phyloP scores from a whole-genome alignment of 768 basidiomycete species.

The Hygrophoropsis aurantiaca region DNA sequence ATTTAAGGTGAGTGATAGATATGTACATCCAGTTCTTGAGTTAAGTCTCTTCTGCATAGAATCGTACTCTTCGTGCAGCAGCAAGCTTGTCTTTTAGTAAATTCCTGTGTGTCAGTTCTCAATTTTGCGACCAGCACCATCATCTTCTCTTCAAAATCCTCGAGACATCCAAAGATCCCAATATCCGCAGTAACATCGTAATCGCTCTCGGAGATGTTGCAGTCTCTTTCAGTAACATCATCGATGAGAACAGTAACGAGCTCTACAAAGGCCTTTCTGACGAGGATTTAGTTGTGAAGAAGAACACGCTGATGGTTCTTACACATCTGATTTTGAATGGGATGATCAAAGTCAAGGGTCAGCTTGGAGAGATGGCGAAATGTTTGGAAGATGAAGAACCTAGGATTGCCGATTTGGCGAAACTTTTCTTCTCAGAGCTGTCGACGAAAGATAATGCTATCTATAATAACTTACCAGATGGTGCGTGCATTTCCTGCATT shows the following conservation, averaged over 20 bases:
- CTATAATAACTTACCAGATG: slow-evolving; percentile 97
- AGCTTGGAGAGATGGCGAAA: slow-evolving; percentile 99
- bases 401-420: slow-evolving; percentile 91
- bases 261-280: slow-evolving; percentile 94
- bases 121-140: slow-evolving; percentile 91
- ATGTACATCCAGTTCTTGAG: neutral
- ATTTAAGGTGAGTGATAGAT: slow-evolving; percentile 90
- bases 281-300: slow-evolving; percentile 86
- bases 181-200: slow-evolving; percentile 93
- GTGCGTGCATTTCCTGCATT: slow-evolving; percentile 38
- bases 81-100: slow-evolving; percentile 91
- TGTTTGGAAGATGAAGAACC: slow-evolving; percentile 90
- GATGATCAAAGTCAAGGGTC: slow-evolving; percentile 99
- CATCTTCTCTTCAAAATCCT: slow-evolving; percentile 90
- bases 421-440: slow-evolving; percentile 94
- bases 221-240: slow-evolving; percentile 94
- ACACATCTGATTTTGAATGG: slow-evolving; percentile 96
- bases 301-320: slow-evolving; percentile 98
- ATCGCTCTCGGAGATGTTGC: slow-evolving; percentile 98
- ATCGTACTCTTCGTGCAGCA: slow-evolving; percentile 79
- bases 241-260: slow-evolving; percentile 96
- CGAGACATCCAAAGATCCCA: slow-evolving; percentile 86
- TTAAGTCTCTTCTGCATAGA: slow-evolving; percentile 50
- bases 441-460: slow-evolving; percentile 98
- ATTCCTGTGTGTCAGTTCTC: slow-evolving; percentile 91